Evolutionary conservation across 2,329 filamentous ascomycete species (phyloP).

Genomic region (Alternaria triticimaculans): DNA sequence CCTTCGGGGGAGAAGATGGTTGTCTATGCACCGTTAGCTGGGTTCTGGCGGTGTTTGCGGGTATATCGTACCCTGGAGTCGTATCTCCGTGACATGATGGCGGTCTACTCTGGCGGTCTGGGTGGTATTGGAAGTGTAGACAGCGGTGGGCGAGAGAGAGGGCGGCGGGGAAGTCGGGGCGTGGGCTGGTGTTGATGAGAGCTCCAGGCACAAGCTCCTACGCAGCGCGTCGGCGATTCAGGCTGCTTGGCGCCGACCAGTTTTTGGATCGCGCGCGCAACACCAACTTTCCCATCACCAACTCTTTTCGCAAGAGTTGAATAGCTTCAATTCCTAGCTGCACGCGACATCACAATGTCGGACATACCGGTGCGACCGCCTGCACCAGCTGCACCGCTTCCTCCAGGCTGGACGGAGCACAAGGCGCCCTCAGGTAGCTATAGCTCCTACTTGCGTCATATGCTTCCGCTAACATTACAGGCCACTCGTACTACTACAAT

Average conservation of each 20-base stretch:
- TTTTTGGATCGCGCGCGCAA: slow-evolving; percentile 32
- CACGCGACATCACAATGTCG: slow-evolving; percentile 26
- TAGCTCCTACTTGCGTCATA: slow-evolving; percentile 21
- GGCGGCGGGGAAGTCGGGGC: slow-evolving; percentile 32
- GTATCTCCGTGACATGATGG: slow-evolving; percentile 90
- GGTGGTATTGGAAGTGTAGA: slow-evolving; percentile 5
- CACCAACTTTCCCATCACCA: slow-evolving; percentile 14
- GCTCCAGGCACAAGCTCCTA: slow-evolving; percentile 49
- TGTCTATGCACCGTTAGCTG: slow-evolving; percentile 66
- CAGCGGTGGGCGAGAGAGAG: slow-evolving; percentile 18
- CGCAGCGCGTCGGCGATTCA: slow-evolving; percentile 39
- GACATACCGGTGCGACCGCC: slow-evolving; percentile 42
- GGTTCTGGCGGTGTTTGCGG: slow-evolving; percentile 5
- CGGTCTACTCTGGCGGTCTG: slow-evolving; percentile 11
- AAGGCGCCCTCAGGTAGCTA: slow-evolving; percentile 75
- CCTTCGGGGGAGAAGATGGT: slow-evolving; percentile 99
- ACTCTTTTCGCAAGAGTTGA: background rate
- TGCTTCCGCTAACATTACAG: slow-evolving; percentile 49
- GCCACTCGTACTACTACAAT: slow-evolving; percentile 90
- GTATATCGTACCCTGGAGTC: slow-evolving; percentile 81
- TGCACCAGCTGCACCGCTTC: slow-evolving; percentile 63
- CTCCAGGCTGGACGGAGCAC: slow-evolving; percentile 90
- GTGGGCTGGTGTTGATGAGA: slow-evolving; percentile 38
- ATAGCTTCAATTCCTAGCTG: background rate
- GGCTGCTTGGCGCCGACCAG: slow-evolving; percentile 37